Base-by-base conservation (phyloP, 305 asterid genomes). In the Rubia tinctorum region DNA sequence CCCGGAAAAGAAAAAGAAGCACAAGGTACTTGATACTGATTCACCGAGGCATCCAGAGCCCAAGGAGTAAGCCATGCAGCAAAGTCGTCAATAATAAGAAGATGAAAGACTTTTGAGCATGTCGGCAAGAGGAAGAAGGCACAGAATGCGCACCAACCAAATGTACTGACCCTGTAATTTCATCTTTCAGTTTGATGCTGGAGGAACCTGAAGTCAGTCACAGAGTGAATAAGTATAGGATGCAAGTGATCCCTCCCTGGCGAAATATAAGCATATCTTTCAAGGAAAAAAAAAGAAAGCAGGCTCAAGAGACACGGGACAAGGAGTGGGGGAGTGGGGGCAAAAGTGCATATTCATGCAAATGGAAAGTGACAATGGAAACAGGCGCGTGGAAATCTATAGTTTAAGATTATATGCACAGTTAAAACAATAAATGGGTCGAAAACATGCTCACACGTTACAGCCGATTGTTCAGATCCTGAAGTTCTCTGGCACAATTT, bases 131-230 rank as follows among this genome's bases (percentile, higher is more conserved):
- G 64, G 88, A 87, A 65, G 58, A 64, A 17, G 95, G 75, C 58
- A 95, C 77, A 42, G 89, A 83, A 85, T 92, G 99, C 77, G 99
- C 96, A 69, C 99, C 99, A 13, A 95, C 99, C 23, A 95, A 87
- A 86, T 90, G 99, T 59, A 95, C 98, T 17, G 97, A 95, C 62
- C 99, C 99, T 0, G 99, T 95, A 59, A 95, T 83, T 76, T 95
- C 99, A 75, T 95, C 98, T 95, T 95, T 95, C 89, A 92, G 74
- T 66, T 86, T 84, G 72, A 95, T 95, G 79, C 90, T 90, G 14
- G 99, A 92, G 4, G 99, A 95, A 83, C 99, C 99, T 95, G 88
- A 34, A 71, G 68, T 14, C 72, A 77, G 75, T 66, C 74, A 70
- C 17, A 40, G 65, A 53, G 51, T 73, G 20, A 34, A 20, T 40